These are phyloP conservation scores for Yarrowia sp. DNA, from an alignment of 805 yeast genomes.

Conservation along the genomic window DNA sequence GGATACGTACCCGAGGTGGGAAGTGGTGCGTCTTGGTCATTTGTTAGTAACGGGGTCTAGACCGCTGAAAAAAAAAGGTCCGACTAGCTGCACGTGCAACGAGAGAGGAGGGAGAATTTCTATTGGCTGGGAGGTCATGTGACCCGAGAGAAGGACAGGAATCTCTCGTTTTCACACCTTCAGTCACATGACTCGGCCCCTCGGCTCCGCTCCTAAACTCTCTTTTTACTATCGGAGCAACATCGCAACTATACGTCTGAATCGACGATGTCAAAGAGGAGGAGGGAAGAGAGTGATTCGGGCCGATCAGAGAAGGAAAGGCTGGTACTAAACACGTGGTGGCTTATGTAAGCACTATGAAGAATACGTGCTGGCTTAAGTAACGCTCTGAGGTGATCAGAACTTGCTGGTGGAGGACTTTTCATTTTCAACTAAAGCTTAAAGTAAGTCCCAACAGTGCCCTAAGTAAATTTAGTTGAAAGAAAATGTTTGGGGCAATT, in stretches of 20 bases:
- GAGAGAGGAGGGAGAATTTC: neutral
- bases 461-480: too few relatives aligned
- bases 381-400: too few relatives aligned
- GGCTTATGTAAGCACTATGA: too few relatives aligned
- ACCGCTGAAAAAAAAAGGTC: neutral
- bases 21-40: neutral
- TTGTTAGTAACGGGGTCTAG: constrained; percentile 1
- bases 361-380: too few relatives aligned
- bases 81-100: neutral
- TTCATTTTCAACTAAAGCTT: too few relatives aligned
- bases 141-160: neutral
- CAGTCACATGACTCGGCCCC: constrained; percentile 1
- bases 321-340: too few relatives aligned
- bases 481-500: too few relatives aligned
- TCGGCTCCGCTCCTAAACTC: neutral
- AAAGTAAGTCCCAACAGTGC: too few relatives aligned
- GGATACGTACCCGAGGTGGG: constrained; percentile 17
- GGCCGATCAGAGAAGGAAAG: too few relatives aligned
- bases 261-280: constrained; percentile 2
- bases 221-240: constrained; percentile 5
- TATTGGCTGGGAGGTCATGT: neutral
- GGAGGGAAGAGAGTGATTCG: too few relatives aligned
- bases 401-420: too few relatives aligned
- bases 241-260: neutral
- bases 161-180: too few relatives aligned